These are phyloP conservation scores for Metarhizium brunneum DNA, from an alignment of 2,329 filamentous ascomycete genomes.

Conservation along the genomic window DNA sequence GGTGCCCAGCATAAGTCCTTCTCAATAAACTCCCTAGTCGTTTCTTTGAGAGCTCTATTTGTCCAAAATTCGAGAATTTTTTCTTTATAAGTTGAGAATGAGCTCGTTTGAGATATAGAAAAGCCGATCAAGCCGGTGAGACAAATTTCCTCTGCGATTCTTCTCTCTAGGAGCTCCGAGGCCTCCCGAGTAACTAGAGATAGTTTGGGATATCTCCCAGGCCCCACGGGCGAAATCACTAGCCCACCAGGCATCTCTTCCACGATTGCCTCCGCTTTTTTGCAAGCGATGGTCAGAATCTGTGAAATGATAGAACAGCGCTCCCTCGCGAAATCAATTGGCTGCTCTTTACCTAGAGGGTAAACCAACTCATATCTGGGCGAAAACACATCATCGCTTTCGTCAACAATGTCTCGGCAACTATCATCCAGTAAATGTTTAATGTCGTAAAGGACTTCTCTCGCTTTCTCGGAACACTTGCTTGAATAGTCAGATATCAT, in stretches of 20 bases:
- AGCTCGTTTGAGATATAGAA: constrained; percentile 26
- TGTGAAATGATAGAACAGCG: background rate
- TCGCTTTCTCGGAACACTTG: background rate
- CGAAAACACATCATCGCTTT: constrained; percentile 52
- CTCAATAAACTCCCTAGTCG: background rate
- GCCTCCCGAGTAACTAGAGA: background rate
- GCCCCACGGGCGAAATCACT: background rate
- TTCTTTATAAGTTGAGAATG: constrained; percentile 11
- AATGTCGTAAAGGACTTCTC: constrained; percentile 27
- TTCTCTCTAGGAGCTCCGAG: constrained; percentile 11
- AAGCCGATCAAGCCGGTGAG: constrained; percentile 28
- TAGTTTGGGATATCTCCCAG: background rate
- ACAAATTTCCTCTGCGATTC: constrained; percentile 24
- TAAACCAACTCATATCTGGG: constrained; percentile 52
- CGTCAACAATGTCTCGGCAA: constrained; percentile 49
- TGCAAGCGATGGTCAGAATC: background rate
- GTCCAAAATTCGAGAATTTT: constrained; percentile 33
- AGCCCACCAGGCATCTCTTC: background rate
- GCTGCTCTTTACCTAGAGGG: constrained; percentile 42
- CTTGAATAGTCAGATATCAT: constrained; percentile 43
- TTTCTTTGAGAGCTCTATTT: constrained; percentile 12
- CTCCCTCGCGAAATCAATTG: constrained; percentile 28
- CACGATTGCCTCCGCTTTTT: background rate
- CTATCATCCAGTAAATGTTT: constrained; percentile 21
- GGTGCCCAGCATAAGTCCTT: background rate